Conservation (phyloP, 495 filamentous ascomycete genomes). For the Pyrenula massariospora region DNA sequence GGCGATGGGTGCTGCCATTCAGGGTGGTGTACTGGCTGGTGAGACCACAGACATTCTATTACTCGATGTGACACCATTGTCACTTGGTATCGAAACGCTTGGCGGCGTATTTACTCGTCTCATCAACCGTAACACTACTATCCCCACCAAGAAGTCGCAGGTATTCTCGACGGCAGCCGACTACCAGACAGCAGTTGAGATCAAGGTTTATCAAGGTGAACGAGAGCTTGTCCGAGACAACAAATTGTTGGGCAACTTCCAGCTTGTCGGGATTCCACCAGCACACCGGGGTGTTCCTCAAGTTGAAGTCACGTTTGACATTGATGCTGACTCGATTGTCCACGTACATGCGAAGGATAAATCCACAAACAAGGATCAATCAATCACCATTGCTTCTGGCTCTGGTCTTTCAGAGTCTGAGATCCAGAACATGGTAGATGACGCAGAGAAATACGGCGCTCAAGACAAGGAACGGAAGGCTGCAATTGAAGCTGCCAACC, state of each 20-base stretch:
- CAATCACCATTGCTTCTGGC: constrained; percentile 96
- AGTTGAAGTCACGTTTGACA: constrained; percentile 98
- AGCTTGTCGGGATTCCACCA: constrained; percentile 94
- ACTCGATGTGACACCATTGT: constrained; percentile 93
- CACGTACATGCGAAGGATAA: constrained; percentile 99
- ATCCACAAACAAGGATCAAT: constrained; percentile 98
- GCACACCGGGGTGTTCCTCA: constrained; percentile 97
- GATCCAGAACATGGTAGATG: constrained; percentile 93
- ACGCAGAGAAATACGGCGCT: constrained; percentile 94
- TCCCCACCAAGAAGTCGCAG: constrained; percentile 99
- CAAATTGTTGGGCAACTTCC: constrained; percentile 99
- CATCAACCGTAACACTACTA: constrained; percentile 99
- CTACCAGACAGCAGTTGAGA: constrained; percentile 99
- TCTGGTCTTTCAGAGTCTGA: constrained; percentile 92
- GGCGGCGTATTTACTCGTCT: constrained; percentile 98
- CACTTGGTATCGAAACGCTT: constrained; percentile 98
- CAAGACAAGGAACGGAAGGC: constrained; percentile 93
- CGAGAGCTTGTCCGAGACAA: constrained; percentile 99
- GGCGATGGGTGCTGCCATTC: constrained; percentile 94
- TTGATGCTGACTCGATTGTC: constrained; percentile 97
- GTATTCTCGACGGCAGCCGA: constrained; percentile 97
- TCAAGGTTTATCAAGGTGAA: constrained; percentile 99
- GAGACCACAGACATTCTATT: constrained; percentile 94
- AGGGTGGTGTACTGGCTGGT: constrained; percentile 93
- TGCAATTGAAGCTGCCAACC: constrained; percentile 91